These are phyloP conservation scores for Pseudogymnoascus sp. DNA, from an alignment of 2,329 filamentous ascomycete species.

Conservation along the genomic window DNA sequence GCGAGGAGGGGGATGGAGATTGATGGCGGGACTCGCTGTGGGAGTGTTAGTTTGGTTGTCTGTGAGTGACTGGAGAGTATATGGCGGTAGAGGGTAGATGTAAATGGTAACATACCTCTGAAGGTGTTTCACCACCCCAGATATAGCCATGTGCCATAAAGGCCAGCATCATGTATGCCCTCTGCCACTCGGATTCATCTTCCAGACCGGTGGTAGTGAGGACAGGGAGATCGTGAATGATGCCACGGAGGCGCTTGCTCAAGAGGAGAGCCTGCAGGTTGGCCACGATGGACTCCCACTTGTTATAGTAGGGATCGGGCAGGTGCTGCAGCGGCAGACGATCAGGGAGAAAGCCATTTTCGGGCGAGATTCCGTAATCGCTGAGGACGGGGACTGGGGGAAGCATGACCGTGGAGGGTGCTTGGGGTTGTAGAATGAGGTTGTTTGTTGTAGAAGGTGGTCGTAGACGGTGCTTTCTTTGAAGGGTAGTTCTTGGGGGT, in stretches of 20 bases:
- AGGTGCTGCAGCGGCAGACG: conserved; percentile 71
- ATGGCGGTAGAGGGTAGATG: background rate
- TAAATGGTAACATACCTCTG: conserved; percentile 45
- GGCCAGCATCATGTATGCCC: conserved; percentile 81
- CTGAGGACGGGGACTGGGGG: conserved; percentile 54
- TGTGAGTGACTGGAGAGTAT: too few relatives aligned
- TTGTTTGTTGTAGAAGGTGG: background rate
- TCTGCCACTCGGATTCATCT: conserved; percentile 82
- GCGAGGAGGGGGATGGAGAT: conserved; percentile 76
- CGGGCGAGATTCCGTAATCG: conserved; percentile 72
- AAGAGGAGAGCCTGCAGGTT: conserved; percentile 85
- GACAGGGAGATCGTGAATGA: conserved; percentile 73
- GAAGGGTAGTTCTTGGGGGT: too few relatives aligned
- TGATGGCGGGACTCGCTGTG: conserved; percentile 59
- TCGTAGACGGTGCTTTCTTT: too few relatives aligned
- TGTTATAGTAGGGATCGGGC: conserved; percentile 84
- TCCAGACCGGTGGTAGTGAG: conserved; percentile 75
- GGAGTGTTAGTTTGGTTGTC: conserved; percentile 14
- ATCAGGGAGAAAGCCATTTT: conserved; percentile 80
- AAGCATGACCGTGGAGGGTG: conserved; percentile 34
- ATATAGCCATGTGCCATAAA: conserved; percentile 95
- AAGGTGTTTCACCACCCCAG: conserved; percentile 82
- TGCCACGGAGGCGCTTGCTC: conserved; percentile 70
- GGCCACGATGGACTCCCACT: conserved; percentile 80
- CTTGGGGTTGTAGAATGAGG: conserved; percentile 13